Conservation (phyloP, 2,329 filamentous ascomycete species). For the Lecanoromycetidae sp. region DNA sequence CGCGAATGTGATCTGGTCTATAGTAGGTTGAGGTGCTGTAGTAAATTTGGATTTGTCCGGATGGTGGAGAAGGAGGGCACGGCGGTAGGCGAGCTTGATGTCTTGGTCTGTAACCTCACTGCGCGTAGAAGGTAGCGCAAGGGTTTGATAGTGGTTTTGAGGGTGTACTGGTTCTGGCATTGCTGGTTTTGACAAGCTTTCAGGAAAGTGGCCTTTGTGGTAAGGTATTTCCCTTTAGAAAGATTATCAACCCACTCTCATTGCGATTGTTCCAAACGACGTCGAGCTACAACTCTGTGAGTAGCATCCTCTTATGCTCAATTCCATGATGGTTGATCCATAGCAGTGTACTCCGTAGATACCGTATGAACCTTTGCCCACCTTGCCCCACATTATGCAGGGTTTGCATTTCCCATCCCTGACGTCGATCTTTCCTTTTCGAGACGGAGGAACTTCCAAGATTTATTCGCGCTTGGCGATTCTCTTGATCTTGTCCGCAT, state of each 20-base stretch:
- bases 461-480: not conserved
- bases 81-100: conserved; percentile 44
- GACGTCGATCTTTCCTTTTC: not conserved
- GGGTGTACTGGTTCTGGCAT: conserved; percentile 9
- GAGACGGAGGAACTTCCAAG: too few species aligned
- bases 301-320: too few species aligned
- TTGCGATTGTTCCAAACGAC: too few species aligned
- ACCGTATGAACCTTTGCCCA: too few species aligned
- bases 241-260: too few species aligned
- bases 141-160: conserved; percentile 10
- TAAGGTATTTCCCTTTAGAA: not conserved
- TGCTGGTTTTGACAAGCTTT: not conserved
- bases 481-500: not conserved
- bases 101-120: conserved; percentile 24
- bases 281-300: too few species aligned
- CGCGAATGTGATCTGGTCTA: conserved; percentile 49
- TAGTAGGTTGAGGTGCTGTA: conserved; percentile 26
- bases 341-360: too few species aligned
- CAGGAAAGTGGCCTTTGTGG: not conserved
- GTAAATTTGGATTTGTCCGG: conserved; percentile 40
- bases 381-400: not conserved
- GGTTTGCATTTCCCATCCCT: too few species aligned
- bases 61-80: conserved; percentile 45
- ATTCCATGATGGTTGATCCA: too few species aligned
- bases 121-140: conserved; percentile 6